Conservation (phyloP, 2,329 filamentous ascomycete genomes). For the Diplodia mutila region DNA sequence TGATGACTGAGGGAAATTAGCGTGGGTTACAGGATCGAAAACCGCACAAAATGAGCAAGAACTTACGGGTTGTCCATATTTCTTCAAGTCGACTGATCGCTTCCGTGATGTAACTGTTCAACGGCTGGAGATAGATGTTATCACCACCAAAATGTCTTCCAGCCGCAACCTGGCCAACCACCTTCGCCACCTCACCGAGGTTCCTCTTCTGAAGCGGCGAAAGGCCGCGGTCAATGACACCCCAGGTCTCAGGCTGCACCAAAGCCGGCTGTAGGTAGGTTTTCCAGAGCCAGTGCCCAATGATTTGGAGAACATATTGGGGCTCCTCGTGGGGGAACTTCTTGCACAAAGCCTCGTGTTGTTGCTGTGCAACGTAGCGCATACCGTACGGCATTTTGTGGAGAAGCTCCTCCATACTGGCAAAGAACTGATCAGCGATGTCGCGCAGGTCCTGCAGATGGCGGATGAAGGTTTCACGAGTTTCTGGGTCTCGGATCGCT, state of each 20-base stretch:
- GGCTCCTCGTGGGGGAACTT: constrained; percentile 81
- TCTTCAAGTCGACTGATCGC: constrained; percentile 78
- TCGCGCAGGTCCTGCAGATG: constrained; percentile 92
- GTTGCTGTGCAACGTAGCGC: constrained; percentile 83
- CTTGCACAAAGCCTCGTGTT: constrained; percentile 74
- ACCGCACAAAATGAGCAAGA: neutral
- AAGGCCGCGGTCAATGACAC: constrained; percentile 85
- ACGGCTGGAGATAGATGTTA: constrained; percentile 91
- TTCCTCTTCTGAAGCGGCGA: constrained; percentile 94
- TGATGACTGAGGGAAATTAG: constrained; percentile 65
- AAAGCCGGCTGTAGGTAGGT: constrained; percentile 91
- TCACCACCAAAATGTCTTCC: constrained; percentile 90
- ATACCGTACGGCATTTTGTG: constrained; percentile 92
- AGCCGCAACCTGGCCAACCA: constrained; percentile 85
- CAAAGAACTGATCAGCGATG: constrained; percentile 89
- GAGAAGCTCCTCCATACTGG: constrained; percentile 77
- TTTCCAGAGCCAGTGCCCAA: constrained; percentile 91
- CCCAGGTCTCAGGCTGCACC: constrained; percentile 86
- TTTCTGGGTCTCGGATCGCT: constrained; percentile 95
- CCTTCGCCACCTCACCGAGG: constrained; percentile 85
- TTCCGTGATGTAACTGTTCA: constrained; percentile 88
- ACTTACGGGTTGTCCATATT: constrained; percentile 69
- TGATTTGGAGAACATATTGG: constrained; percentile 77
- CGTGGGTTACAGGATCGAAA: neutral
- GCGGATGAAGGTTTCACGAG: constrained; percentile 87